Percentiles rank a stretch among this genome's conserved stretches.
Conservation (phyloP, 177 flowering plant species). For the Tripterygium wilfordii region DNA sequence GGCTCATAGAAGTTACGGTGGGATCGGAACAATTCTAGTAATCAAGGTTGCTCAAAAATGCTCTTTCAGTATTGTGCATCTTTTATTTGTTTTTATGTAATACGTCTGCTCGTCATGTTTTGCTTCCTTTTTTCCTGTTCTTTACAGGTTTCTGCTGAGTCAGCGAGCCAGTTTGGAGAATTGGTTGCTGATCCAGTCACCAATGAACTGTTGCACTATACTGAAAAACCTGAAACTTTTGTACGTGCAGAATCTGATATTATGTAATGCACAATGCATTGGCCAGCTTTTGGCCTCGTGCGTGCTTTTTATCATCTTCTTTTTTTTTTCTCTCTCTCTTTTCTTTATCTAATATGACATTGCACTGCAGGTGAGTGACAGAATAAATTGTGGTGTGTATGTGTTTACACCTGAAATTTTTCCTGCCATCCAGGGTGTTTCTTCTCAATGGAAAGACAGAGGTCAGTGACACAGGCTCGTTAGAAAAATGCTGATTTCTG, state of each 20-base stretch:
- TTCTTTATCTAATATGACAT: no score
- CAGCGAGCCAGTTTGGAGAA: constrained; percentile 84
- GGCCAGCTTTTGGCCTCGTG: no score
- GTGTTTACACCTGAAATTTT: constrained; percentile 77
- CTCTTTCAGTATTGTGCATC: no score
- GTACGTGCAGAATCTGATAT: constrained; percentile 30
- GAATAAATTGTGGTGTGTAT: constrained; percentile 81
- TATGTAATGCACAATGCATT: not conserved
- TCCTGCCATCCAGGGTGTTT: constrained; percentile 56
- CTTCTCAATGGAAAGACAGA: constrained; percentile 58
- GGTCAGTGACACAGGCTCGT: constrained; percentile 29
- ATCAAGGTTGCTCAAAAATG: constrained; percentile 50
- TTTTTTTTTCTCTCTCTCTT: not conserved
- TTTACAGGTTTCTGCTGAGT: constrained; percentile 76
- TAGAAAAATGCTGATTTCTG: not conserved
- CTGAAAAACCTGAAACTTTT: constrained; percentile 94
- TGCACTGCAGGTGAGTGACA: constrained; percentile 67
- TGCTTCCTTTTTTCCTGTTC: constrained; percentile 1
- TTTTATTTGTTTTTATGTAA: no score
- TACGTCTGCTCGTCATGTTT: not conserved
- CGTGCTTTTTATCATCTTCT: no score
- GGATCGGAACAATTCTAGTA: constrained; percentile 80
- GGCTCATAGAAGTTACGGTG: constrained; percentile 74
- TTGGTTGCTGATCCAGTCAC: constrained; percentile 80
- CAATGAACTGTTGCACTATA: constrained; percentile 80